phyloP scores from a whole-genome alignment of 2,329 filamentous ascomycete genomes.

The Colletotrichum salicis region DNA sequence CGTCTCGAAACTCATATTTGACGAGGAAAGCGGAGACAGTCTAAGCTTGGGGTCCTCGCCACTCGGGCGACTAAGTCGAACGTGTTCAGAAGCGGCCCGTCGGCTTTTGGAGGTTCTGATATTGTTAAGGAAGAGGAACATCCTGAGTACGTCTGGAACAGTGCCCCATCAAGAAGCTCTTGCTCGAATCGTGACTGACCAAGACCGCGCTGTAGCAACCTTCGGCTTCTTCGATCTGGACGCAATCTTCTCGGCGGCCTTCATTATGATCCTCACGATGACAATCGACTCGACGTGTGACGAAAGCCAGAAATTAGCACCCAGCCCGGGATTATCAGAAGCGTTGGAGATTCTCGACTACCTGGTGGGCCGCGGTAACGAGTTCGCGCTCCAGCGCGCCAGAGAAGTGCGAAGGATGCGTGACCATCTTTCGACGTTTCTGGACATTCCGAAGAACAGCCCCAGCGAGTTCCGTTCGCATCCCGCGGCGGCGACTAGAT shows the following conservation, averaged over 20 bases:
- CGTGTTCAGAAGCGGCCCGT: slow-evolving; percentile 31
- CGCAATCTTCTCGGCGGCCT: slow-evolving; percentile 34
- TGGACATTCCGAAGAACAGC: slow-evolving; percentile 27
- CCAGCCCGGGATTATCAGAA: slow-evolving; percentile 40
- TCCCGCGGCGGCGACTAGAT: neutral
- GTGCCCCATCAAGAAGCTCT: too few relatives aligned
- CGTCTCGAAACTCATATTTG: slow-evolving; percentile 30
- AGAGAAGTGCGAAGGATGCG: slow-evolving; percentile 24
- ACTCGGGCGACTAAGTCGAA: slow-evolving; percentile 16
- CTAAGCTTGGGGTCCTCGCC: slow-evolving; percentile 1
- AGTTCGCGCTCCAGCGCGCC: slow-evolving; percentile 36
- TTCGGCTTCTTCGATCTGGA: slow-evolving; percentile 35
- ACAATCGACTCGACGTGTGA: slow-evolving; percentile 41
- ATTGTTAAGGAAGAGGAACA: slow-evolving; percentile 42
- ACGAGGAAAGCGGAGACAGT: neutral
- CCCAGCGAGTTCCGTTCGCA: neutral
- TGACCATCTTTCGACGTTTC: slow-evolving; percentile 16
- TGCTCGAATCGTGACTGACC: neutral
- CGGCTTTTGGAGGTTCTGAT: slow-evolving; percentile 22
- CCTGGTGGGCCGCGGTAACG: slow-evolving; percentile 41
- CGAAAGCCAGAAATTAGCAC: slow-evolving; percentile 39
- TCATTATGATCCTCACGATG: slow-evolving; percentile 33
- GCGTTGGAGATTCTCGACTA: slow-evolving; percentile 44
- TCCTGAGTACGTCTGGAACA: slow-evolving; percentile 38
- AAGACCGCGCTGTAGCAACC: neutral